Evolutionary conservation across 2,329 filamentous ascomycete species (phyloP).

Genomic region (Pseudocercospora macadamiae): DNA sequence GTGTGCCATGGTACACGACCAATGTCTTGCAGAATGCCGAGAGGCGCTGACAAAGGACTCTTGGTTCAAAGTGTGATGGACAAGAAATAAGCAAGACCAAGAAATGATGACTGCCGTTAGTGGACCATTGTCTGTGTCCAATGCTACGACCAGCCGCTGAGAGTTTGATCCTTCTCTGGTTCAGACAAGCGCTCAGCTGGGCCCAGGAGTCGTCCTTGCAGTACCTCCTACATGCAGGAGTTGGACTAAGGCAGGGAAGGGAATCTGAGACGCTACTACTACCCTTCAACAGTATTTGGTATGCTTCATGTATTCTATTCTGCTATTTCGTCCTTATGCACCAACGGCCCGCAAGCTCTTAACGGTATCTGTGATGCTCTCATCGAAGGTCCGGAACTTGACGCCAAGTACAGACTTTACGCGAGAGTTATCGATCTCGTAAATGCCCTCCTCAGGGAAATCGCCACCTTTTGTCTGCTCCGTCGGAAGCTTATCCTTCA

Average conservation of each 20-base stretch:
- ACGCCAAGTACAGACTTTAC: slow-evolving; percentile 59
- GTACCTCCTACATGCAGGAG: too few relatives aligned
- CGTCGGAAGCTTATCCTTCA: slow-evolving; percentile 53
- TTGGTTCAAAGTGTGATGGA: too few relatives aligned
- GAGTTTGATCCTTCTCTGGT: too few relatives aligned
- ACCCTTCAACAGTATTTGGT: too few relatives aligned
- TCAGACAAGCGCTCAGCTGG: too few relatives aligned
- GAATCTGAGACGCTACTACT: background rate
- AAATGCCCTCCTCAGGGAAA: slow-evolving; percentile 54
- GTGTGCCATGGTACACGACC: slow-evolving; percentile 3
- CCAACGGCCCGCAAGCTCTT: slow-evolving; percentile 63
- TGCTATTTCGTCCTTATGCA: slow-evolving; percentile 36
- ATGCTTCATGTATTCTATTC: too few relatives aligned
- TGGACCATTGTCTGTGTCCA: too few relatives aligned
- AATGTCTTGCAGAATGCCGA: background rate
- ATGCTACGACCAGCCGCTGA: too few relatives aligned
- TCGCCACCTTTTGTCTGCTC: slow-evolving; percentile 46
- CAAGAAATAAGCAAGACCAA: too few relatives aligned
- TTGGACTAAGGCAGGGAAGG: background rate
- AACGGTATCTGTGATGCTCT: slow-evolving; percentile 64
- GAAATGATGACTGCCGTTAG: too few relatives aligned
- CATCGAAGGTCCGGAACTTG: slow-evolving; percentile 61
- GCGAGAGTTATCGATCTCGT: slow-evolving; percentile 59
- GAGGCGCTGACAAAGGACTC: too few relatives aligned
- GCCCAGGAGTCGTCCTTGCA: too few relatives aligned